phyloP scores from a whole-genome alignment of 2,329 filamentous ascomycete species.

The Fusarium chaquense region DNA sequence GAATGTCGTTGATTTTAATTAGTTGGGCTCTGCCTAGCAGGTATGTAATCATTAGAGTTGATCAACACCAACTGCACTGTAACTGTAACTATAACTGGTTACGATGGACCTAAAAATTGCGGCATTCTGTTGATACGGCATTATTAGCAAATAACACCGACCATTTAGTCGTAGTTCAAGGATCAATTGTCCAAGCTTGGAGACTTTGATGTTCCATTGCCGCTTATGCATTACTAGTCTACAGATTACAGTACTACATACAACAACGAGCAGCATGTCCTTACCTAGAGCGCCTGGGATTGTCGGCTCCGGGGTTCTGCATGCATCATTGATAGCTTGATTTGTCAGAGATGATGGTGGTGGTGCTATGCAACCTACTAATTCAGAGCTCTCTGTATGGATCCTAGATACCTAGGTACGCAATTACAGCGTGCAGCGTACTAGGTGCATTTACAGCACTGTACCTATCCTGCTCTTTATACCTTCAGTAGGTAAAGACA shows the following conservation, averaged over 20 bases:
- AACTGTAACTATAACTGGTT: neutral
- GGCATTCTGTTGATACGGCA: slow-evolving; percentile 3
- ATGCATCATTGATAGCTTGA: slow-evolving; percentile 36
- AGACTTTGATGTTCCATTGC: slow-evolving; percentile 35
- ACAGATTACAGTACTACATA: neutral
- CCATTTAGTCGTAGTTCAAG: slow-evolving; percentile 5
- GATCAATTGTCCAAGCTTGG: slow-evolving; percentile 22
- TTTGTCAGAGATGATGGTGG: slow-evolving; percentile 34
- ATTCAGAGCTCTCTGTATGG: neutral
- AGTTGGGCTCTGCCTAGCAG: neutral
- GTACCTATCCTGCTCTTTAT: neutral
- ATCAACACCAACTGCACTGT: neutral
- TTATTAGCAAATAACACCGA: slow-evolving; percentile 32
- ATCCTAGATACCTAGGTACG: too few relatives aligned
- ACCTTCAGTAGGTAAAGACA: neutral
- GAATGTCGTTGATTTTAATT: slow-evolving; percentile 1
- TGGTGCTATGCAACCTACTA: slow-evolving; percentile 4
- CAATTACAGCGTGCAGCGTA: neutral
- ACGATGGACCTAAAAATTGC: neutral
- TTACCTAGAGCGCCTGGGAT: slow-evolving; percentile 33
- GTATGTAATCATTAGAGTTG: neutral
- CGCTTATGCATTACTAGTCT: slow-evolving; percentile 16
- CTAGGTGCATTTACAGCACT: neutral
- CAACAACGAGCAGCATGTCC: neutral
- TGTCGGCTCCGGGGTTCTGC: slow-evolving; percentile 42